Conservation (phyloP, 805 yeast genomes). For the Cyberlindnera misumaiensis region DNA sequence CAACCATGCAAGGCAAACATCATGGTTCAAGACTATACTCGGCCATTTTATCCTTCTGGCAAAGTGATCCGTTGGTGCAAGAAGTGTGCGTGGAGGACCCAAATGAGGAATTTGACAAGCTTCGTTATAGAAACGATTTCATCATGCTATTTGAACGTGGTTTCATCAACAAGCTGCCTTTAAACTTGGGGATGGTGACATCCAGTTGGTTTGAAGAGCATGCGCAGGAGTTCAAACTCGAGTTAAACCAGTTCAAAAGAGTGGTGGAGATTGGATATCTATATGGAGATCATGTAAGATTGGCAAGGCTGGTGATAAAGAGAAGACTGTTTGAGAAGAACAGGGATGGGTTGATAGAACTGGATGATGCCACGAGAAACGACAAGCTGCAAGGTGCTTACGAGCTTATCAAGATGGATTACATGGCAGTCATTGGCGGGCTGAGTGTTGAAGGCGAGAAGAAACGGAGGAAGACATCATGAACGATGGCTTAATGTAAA, state of each 20-base stretch:
- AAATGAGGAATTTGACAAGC: conserved; percentile 82
- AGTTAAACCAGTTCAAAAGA: conserved; percentile 70
- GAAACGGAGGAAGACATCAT: conserved; percentile 12
- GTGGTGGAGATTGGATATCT: conserved; percentile 65
- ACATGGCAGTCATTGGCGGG: conserved; percentile 40
- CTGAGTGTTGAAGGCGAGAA: conserved; percentile 14
- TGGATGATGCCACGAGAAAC: conserved; percentile 55
- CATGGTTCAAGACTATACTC: conserved; percentile 68
- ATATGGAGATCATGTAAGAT: conserved; percentile 29
- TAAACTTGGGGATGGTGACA: conserved; percentile 19
- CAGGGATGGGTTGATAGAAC: conserved; percentile 62
- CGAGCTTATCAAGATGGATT: conserved; percentile 62
- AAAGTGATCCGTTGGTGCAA: conserved; percentile 39
- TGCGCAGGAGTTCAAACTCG: conserved; percentile 48
- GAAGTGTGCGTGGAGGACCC: conserved; percentile 95
- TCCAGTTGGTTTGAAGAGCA: conserved; percentile 35
- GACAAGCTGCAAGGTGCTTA: conserved; percentile 76
- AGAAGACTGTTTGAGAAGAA: conserved; percentile 72
- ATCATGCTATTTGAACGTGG: conserved; percentile 34
- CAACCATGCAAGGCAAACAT: conserved; percentile 70
- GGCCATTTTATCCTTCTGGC: conserved; percentile 49
- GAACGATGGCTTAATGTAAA: too few relatives aligned
- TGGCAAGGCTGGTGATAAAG: conserved; percentile 56
- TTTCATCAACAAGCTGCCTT: conserved; percentile 24
- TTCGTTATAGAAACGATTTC: conserved; percentile 80